Evolutionary conservation across 352 stramenopile species (phyloP).

Genomic region (Phytophthora pisi): DNA sequence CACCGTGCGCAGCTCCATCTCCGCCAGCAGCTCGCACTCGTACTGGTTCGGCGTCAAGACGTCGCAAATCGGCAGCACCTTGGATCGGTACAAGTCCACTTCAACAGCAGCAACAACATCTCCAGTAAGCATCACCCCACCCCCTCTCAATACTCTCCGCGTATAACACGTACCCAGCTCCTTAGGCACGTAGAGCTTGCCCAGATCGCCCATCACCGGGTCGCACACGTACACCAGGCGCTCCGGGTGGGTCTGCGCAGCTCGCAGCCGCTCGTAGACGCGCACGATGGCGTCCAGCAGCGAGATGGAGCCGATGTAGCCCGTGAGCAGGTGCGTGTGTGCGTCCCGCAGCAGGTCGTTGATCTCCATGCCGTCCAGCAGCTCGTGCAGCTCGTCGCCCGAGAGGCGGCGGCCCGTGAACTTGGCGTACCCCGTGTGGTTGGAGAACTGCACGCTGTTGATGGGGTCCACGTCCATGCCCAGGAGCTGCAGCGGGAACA

Average conservation of each 20-base stretch:
- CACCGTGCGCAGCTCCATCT: constrained; percentile 72
- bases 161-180: constrained; percentile 60
- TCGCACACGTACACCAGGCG: constrained; percentile 83
- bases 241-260: constrained; percentile 52
- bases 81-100: constrained; percentile 83
- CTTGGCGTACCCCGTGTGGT: constrained; percentile 83
- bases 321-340: constrained; percentile 84
- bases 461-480: constrained; percentile 89
- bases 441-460: constrained; percentile 90
- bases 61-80: constrained; percentile 81
- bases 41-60: constrained; percentile 89
- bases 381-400: constrained; percentile 76
- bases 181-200: constrained; percentile 79
- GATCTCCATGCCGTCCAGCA: constrained; percentile 77
- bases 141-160: not conserved
- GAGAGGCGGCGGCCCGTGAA: constrained; percentile 77
- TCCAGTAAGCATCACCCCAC: not conserved
- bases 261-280: constrained; percentile 62
- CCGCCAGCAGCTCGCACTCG: constrained; percentile 80
- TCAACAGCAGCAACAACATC: constrained; percentile 2
- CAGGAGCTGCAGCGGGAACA: constrained; percentile 85
- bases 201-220: constrained; percentile 82
- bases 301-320: constrained; percentile 77
- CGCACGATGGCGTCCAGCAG: constrained; percentile 76
- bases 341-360: constrained; percentile 72